Evolutionary conservation across 257 asterid genomes (phyloP), one percentile per base, ranked within the genome.

Genomic region (Fraxinus anomala): DNA sequence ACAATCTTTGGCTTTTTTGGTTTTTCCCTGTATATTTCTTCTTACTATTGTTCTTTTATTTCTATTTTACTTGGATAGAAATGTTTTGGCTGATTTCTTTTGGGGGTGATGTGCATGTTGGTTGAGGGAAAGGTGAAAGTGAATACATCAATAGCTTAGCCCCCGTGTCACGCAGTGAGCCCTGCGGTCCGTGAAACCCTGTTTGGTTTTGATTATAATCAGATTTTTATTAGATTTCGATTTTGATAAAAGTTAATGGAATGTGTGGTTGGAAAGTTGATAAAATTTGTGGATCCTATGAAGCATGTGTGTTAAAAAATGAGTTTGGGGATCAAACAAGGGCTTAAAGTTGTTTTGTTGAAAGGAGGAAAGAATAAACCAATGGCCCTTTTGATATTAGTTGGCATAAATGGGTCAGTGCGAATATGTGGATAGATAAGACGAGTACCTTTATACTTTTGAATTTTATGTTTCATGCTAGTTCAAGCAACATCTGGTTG

Each of bases 401-500:
- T 17, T 6, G 28, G 66, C 12, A n/a, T 56, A 56, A 5, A 19
- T 19, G 66, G 66, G 24, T 56, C 28, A 4, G 26, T 47, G 21
- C 7, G 7, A 47, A 47, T 42, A 2, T n/a, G 66, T 19, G 66
- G 66, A 56, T n/a, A n/a, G 9, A 56, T 1, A 56, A n/a, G 12
- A n/a, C 13, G n/a, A 19, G 66, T 56, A 17, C 26, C 66, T 5
- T 56, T 56, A n/a, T 56, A 30, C 8, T 42, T 77, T 9, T 51
- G 47, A 36, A 17, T 68, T 40, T 80, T 36, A 39, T 54, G 10
- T 44, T 49, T 34, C 56, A 33, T 73, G 74, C 42, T 75, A 39
- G n/a, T 73, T 63, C 24, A 13, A 30, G 73, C 79, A 63, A 51
- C n/a, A 73, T 34, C 70, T 42, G 30, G n/a, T 69, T 9, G 39